Evolutionary conservation across 305 asterid species (phyloP).

Genomic region (Andrographis paniculata): DNA sequence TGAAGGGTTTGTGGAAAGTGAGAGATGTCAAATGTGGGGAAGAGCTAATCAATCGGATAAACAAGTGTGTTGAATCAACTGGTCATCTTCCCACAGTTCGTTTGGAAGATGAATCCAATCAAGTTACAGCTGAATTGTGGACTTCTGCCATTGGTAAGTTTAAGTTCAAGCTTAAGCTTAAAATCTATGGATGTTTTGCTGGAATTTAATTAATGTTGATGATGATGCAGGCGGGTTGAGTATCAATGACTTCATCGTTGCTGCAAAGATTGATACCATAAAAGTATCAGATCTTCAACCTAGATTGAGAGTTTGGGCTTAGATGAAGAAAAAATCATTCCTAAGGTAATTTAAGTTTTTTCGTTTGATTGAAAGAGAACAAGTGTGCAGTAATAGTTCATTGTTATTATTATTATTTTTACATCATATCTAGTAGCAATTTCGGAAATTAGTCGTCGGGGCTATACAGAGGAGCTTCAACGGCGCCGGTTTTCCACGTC

Average conservation of each 20-base stretch:
- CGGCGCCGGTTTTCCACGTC: too few species aligned
- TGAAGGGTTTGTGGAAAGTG: conserved; percentile 75
- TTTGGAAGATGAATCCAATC: conserved; percentile 53
- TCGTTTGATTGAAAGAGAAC: too few species aligned
- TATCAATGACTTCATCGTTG: conserved; percentile 84
- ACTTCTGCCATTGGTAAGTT: conserved; percentile 54
- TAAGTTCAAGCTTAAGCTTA: not conserved
- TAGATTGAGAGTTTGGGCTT: conserved; percentile 82
- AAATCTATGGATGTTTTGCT: not conserved
- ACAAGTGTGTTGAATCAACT: conserved; percentile 37
- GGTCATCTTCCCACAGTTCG: conserved; percentile 57
- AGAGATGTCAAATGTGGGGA: conserved; percentile 58
- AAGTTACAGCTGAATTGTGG: conserved; percentile 61
- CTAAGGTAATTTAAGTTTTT: too few species aligned
- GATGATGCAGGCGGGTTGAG: conserved; percentile 72
- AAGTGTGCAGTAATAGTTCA: too few species aligned
- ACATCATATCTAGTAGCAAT: too few species aligned
- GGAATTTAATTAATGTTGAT: not conserved
- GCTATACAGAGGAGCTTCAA: too few species aligned
- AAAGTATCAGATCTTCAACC: conserved; percentile 79
- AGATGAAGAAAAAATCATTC: not conserved
- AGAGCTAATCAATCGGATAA: conserved; percentile 62
- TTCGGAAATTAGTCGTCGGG: too few species aligned
- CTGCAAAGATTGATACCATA: conserved; percentile 74
- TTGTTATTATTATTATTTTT: too few species aligned